Conservation (phyloP, 2,329 filamentous ascomycete species). For the Calonectria naviculata region DNA sequence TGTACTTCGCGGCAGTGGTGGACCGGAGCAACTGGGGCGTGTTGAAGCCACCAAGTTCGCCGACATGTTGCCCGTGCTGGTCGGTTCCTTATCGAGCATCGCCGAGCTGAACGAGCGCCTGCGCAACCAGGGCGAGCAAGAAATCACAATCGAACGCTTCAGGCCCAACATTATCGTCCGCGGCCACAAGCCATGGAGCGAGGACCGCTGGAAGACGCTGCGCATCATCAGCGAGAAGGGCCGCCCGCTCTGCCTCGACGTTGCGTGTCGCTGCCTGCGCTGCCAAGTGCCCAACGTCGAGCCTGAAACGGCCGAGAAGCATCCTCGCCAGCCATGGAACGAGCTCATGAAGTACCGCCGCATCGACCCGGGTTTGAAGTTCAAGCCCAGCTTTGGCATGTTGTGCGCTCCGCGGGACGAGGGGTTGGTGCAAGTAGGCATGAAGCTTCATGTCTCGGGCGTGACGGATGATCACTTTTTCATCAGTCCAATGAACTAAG, state of each 20-base stretch:
- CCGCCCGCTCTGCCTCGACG: conserved; percentile 59
- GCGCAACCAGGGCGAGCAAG: conserved; percentile 49
- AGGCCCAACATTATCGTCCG: conserved; percentile 71
- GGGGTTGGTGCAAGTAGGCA: conserved; percentile 66
- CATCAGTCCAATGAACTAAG: conserved; percentile 41
- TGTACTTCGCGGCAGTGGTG: conserved; percentile 66
- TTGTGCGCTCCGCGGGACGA: conserved; percentile 68
- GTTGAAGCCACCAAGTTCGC: conserved; percentile 67
- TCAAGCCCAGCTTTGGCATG: conserved; percentile 76
- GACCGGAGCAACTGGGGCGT: conserved; percentile 62
- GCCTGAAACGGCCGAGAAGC: conserved; percentile 68
- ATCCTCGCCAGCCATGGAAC: conserved; percentile 71
- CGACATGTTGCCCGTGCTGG: conserved; percentile 67
- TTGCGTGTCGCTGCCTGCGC: conserved; percentile 68
- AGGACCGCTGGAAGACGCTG: conserved; percentile 72
- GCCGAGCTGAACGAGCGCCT: conserved; percentile 68
- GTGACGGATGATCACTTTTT: conserved; percentile 64
- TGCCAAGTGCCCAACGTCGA: conserved; percentile 75
- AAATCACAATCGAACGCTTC: conserved; percentile 71
- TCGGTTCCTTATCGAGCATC: conserved; percentile 67
- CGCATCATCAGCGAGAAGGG: conserved; percentile 48
- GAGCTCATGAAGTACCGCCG: conserved; percentile 69
- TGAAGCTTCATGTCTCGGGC: conserved; percentile 66
- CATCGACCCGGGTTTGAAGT: conserved; percentile 70
- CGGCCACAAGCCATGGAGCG: conserved; percentile 67